Evolutionary conservation across 805 yeast genomes (phyloP), one percentile per base, ranked within the genome.

Genomic region (Cyberlindnera euphorbiiphila): DNA sequence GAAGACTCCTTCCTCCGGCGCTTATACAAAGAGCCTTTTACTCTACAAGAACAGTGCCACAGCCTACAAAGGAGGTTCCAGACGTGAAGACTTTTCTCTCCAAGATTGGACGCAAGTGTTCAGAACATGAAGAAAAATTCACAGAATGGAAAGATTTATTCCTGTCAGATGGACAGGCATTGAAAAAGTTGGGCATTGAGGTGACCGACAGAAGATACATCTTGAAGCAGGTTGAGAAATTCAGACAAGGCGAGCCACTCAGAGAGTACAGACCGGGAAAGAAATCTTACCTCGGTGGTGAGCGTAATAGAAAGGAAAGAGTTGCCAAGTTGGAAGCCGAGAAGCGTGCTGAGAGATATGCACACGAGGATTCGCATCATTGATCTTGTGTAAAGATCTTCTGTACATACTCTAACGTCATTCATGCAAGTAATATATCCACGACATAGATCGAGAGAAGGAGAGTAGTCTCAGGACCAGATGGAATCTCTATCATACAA

Each of bases 241-340:
- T 70, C 53, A 72, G 76, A 51, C 71, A 74, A 43, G 76, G 80
- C 37, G 71, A 68, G 37, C 68, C 72, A 15, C 64, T 84, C 40
- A 53, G 65, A 40, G 84, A 78, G 53, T 68, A 76, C 46, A 74
- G 73, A 49, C 61, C 66, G 45, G 86, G 89, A n/a, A 80, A 72
- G 68, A 86, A 86, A 70, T 71, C 73, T 51, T 68, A 67, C 51
- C 68, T 78, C 63, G 96, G 96, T 18, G 95, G 96, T 54, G 96
- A 88, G 63, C 76, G 96, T 59, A 82, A 78, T 53, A 74, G 81
- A 43, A 76, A 72, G 52, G 82, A 80, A 54, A 72, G 71, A 48
- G 64, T 69, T 13, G 91, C 95, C 9, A 74, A 73, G 45, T 59
- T 74, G 62, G 62, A 72, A 37, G 71, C 78, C 37, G 76, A 50